Evolutionary conservation across 2,329 filamentous ascomycete genomes (phyloP).

Genomic region (Botrytis tulipae): DNA sequence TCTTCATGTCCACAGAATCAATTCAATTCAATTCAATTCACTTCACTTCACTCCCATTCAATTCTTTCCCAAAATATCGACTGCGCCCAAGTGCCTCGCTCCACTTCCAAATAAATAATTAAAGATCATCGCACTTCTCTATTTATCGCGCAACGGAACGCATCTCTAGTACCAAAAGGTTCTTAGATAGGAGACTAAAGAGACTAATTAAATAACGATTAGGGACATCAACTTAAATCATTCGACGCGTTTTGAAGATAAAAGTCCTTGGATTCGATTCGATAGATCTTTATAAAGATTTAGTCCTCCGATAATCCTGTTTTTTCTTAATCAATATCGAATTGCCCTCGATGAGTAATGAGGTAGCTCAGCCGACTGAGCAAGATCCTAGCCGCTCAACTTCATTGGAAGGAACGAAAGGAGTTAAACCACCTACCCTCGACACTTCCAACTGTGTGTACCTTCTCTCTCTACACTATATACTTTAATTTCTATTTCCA

Average conservation of each 20-base stretch:
- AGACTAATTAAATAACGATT: conserved; percentile 10
- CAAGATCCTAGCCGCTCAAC: conserved; percentile 37
- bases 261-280: conserved; percentile 17
- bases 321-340: conserved; percentile 22
- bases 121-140: conserved; percentile 2
- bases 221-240: conserved; percentile 21
- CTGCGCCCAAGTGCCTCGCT: conserved; percentile 2
- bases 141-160: conserved; percentile 15
- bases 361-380: conserved; percentile 39
- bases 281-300: conserved; percentile 13
- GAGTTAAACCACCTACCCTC: conserved; percentile 35
- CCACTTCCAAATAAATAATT: neutral
- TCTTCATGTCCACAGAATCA: neutral
- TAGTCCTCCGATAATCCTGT: conserved; percentile 20
- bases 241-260: conserved; percentile 30
- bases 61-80: neutral
- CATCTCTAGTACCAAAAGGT: neutral
- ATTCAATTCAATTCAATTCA: neutral
- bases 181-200: conserved; percentile 18
- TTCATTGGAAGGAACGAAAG: conserved; percentile 36
- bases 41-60: neutral
- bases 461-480: neutral
- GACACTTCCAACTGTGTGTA: conserved; percentile 38
- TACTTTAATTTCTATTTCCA: neutral
- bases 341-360: conserved; percentile 43